A percentile compares a stretch with the other conserved stretches of the same genome.
Evolutionary conservation across 2,329 filamentous ascomycete genomes (phyloP).

Genomic region (Coniochaeta ligniaria): DNA sequence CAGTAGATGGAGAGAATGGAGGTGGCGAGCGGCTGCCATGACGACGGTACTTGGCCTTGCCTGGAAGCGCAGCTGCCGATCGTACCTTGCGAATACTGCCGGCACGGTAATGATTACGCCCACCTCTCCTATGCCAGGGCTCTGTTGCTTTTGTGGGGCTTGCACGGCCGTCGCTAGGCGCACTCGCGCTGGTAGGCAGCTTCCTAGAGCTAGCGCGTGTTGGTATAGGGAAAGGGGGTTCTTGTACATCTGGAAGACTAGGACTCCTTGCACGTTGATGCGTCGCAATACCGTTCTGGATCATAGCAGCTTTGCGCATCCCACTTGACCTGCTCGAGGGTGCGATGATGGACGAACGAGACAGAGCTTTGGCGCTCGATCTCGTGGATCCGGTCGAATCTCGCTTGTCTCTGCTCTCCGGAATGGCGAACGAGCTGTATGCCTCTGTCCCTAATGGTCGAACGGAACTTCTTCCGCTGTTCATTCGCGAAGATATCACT

Average conservation of each 20-base stretch:
- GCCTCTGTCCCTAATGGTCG: conserved; percentile 33
- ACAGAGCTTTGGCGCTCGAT: conserved; percentile 13
- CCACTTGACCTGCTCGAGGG: conserved; percentile 44
- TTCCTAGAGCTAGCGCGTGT: conserved; percentile 80
- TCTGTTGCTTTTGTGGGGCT: conserved; percentile 64
- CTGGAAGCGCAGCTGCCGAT: conserved; percentile 68
- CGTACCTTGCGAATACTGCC: conserved; percentile 75
- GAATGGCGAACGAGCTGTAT: conserved; percentile 35
- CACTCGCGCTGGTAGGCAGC: conserved; percentile 57
- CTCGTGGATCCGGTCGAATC: conserved; percentile 12
- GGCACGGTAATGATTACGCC: conserved; percentile 41
- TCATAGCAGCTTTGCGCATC: conserved; percentile 73
- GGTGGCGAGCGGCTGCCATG: conserved; percentile 49
- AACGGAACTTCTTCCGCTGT: conserved; percentile 16
- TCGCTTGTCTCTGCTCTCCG: conserved; percentile 19
- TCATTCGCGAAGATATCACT: conserved; percentile 20
- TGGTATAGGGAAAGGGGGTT: conserved; percentile 89
- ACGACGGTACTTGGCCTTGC: conserved; percentile 40
- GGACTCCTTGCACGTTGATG: conserved; percentile 62
- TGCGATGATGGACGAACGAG: conserved; percentile 21
- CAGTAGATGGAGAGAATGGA: conserved; percentile 60
- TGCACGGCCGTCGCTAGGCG: conserved; percentile 62
- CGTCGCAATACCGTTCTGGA: conserved; percentile 67
- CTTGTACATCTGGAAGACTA: conserved; percentile 49
- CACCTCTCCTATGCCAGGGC: conserved; percentile 46